Evolutionary conservation across 352 stramenopile genomes (phyloP), one percentile per base, ranked within the genome.

Genomic region (Pythium sukuiense): DNA sequence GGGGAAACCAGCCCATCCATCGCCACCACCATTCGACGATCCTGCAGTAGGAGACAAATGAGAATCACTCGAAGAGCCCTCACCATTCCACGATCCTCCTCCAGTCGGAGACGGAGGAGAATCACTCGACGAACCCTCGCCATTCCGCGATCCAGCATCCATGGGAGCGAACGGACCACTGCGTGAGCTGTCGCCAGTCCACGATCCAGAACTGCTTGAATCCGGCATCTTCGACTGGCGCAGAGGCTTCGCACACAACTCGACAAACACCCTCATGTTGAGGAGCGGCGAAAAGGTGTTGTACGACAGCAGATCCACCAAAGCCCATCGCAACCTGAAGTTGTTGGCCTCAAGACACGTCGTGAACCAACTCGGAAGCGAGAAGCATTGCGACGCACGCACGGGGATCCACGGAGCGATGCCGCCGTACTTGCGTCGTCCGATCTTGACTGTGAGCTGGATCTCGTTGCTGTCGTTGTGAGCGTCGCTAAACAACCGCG

Each of bases 381-480:
- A n/a, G 13, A 55, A 55, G 24, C 48, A 55, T 13, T 20, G 14
- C 14, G 24, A 35, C 12, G 48, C 24, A 7, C 9, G 18, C 9
- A 24, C 1, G 58, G 49, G 24, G 26, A 67, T 61, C 74, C 71
- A 81, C 32, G 71, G 74, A 30, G 66, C 49, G 5, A 64, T 58
- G 6, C 59, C 73, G 18, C 74, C 65, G 35, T 76, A 81, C 7
- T 70, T 70, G 46, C 57, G 66, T 7, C 72, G 72, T 6, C 35
- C 45, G 33, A 81, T 6, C 26, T 32, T 49, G 48, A 66, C n/a
- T 2, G 20, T 39, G 48, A 66, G 43, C 29, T 54, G 29, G 16
- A 76, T 33, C 64, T 61, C n/a, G 70, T 60, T 59, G 73, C 69
- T 32, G 75, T 46, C 29, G 46, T 65, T 57, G 27, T 3, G 45